phyloP scores from a whole-genome alignment of 768 basidiomycete genomes.

The Mycena pura region DNA sequence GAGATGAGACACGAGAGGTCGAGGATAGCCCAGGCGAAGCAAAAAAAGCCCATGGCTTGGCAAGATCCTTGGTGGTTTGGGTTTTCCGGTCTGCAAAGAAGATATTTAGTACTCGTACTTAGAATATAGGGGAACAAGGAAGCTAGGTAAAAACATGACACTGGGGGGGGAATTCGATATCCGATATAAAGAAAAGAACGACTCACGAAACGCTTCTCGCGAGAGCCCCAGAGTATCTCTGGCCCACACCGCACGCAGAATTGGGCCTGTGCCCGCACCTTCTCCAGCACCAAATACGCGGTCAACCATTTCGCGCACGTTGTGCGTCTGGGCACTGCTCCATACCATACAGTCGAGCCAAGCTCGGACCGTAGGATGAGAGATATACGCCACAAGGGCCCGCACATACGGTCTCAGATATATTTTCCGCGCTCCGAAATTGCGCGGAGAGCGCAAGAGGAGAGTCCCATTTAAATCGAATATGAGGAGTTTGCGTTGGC shows the following conservation, averaged over 20 bases:
- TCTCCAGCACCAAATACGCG: constrained; percentile 46
- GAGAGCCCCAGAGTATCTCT: constrained; percentile 77
- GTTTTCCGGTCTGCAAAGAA: constrained; percentile 47
- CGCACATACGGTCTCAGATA: constrained; percentile 50
- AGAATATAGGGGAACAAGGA: background rate
- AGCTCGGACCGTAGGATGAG: constrained; percentile 46
- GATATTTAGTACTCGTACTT: background rate
- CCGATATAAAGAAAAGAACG: background rate
- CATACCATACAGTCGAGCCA: constrained; percentile 71
- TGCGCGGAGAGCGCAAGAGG: constrained; percentile 53
- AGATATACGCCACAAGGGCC: constrained; percentile 54
- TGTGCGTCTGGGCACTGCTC: constrained; percentile 68
- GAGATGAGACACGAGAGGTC: too few relatives aligned
- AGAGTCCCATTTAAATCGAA: constrained; percentile 63
- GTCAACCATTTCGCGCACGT: constrained; percentile 60
- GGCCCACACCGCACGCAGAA: constrained; percentile 76
- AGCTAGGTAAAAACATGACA: background rate
- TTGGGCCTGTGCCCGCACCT: constrained; percentile 16
- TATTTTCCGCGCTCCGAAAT: constrained; percentile 14
- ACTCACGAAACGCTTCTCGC: constrained; percentile 70
- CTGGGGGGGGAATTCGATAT: background rate
- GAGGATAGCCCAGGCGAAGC: background rate
- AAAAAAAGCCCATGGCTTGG: constrained; percentile 63
- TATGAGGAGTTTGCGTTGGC: constrained; percentile 55
- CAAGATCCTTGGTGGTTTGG: constrained; percentile 76